Evolutionary conservation across 1,284 basidiomycete species (phyloP), one percentile per base, ranked within the genome.

Genomic region (Apiotrichum porosum): DNA sequence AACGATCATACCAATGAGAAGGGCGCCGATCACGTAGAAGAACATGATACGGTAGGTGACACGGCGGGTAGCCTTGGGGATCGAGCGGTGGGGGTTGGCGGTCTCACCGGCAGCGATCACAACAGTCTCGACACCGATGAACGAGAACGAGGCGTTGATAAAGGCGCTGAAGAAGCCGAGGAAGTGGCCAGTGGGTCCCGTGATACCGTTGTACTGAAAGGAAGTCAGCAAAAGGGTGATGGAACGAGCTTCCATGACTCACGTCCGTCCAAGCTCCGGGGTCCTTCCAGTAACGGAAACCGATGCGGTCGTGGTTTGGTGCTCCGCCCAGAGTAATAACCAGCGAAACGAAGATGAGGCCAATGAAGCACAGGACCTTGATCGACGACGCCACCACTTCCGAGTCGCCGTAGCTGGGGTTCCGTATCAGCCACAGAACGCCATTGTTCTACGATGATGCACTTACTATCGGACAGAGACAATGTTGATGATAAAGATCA

Each of bases 261-360:
- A n/a, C n/a, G n/a, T n/a, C n/a, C 26, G 26, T 58, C 44, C 86
- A 63, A 2, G 83, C 77, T 15, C 84, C 83, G 9, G 82, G 81
- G 56, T 83, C 66, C 56, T 79, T 80, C 84, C 84, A 86, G 72
- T 79, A 85, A 6, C 71, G 58, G 62, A 76, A 75, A 3, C 73
- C 72, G 24, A 66, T 58, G 19, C 81, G 77, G 21, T 73, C 61
- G 37, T 66, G 60, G 49, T 73, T 56, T 1, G 84, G 83, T 0
- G 79, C 82, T 51, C 83, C 84, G 42, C 85, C 85, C 14, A 85
- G 78, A 57, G 85, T 83, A 43, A 86, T 78, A 47, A 85, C 69
- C 37, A 88, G 74, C 38, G 84, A 84, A 42, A 77, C 75, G 42
- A 86, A 60, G 49, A 87, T 80, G 36, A 86, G 74, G 17, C 80